Base-by-base conservation (phyloP, 176 grass and related monocot species). In the Oryza glaberrima region DNA sequence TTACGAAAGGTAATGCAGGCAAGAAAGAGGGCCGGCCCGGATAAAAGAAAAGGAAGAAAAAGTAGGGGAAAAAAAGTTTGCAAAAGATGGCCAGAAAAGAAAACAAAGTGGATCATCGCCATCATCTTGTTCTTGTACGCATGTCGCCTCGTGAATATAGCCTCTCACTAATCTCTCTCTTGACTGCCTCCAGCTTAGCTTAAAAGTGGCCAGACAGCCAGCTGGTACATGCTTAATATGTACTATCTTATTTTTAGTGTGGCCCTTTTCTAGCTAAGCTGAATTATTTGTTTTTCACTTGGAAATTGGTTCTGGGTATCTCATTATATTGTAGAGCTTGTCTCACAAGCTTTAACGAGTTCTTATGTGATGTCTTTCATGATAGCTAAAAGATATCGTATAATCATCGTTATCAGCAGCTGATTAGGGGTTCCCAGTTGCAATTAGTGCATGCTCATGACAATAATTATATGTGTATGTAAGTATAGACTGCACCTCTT, bases 61-160 rank as follows among this genome's bases (percentile, higher is more conserved):
- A n/a, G 67, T 45, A 47, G 28, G 22, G 22, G 3, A 9, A 77
- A 72, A 78, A 65, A 73, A 45, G 65, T 41, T 67, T 12, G 51
- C 45, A 77, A 86, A 84, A 92, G 84, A 76, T 66, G 69, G 77
- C 0, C 22, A 32, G 45, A 5, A 82, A 83, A 82, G 66, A 32
- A 72, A 84, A 58, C 65, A 84, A 90, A 90, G 88, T 17, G 47
- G 47, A 90, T 46, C 58, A 43, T 46, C 25, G 60, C 6, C 74
- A 87, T 83, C 81, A 92, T 77, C 65, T 72, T 80, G 72, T 70
- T 81, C 78, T 58, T 60, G 80, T 86, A 87, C 73, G 35, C 84
- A 87, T 90, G 87, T 80, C 76, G 14, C 71, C 67, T 84, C 79
- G 30, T 92, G 72, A 81, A 36, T 76, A 28, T 80, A 28, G 75